A percentile compares a stretch with the other conserved stretches of the same genome.
phyloP scores from a whole-genome alignment of 495 filamentous ascomycete genomes.

The Xylaria longipes region DNA sequence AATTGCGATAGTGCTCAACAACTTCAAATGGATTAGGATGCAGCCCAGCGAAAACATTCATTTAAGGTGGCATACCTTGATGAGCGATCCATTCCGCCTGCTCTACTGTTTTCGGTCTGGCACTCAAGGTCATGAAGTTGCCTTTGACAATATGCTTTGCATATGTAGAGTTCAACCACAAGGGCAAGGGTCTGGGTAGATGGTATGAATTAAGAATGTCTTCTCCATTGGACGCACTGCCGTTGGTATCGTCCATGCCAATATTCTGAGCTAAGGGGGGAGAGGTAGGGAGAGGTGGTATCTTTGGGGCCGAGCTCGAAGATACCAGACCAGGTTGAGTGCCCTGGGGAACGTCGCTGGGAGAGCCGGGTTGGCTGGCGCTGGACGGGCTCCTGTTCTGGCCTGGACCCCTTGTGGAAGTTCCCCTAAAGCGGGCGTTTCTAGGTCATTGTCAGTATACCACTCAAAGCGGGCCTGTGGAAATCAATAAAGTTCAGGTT shows the following conservation, averaged over 20 bases:
- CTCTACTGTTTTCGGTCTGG: conserved; percentile 86
- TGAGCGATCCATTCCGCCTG: conserved; percentile 93
- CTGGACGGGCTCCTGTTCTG: conserved; percentile 49
- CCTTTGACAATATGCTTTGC: conserved; percentile 89
- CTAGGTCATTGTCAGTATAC: conserved; percentile 29
- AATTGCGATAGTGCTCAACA: conserved; percentile 86
- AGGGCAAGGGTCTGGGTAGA: conserved; percentile 55
- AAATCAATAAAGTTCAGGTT: not conserved
- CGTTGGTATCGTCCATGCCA: conserved; percentile 52
- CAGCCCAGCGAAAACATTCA: not conserved
- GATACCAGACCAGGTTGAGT: conserved; percentile 54
- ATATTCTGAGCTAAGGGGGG: conserved; percentile 60
- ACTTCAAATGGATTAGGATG: conserved; percentile 57
- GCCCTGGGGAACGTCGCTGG: conserved; percentile 51
- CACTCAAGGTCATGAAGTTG: conserved; percentile 94
- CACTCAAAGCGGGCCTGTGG: not conserved
- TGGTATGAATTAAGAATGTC: conserved; percentile 58
- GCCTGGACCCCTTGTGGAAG: conserved; percentile 47
- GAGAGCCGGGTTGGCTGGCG: conserved; percentile 45
- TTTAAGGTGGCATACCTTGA: conserved; percentile 69
- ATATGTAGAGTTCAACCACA: conserved; percentile 78
- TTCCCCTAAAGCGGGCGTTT: conserved; percentile 56
- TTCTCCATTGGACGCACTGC: conserved; percentile 55
- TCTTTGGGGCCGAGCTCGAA: conserved; percentile 56
- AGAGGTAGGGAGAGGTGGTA: conserved; percentile 65